Base-by-base conservation (phyloP, 768 basidiomycete species). In the Suillus hirtellus region DNA sequence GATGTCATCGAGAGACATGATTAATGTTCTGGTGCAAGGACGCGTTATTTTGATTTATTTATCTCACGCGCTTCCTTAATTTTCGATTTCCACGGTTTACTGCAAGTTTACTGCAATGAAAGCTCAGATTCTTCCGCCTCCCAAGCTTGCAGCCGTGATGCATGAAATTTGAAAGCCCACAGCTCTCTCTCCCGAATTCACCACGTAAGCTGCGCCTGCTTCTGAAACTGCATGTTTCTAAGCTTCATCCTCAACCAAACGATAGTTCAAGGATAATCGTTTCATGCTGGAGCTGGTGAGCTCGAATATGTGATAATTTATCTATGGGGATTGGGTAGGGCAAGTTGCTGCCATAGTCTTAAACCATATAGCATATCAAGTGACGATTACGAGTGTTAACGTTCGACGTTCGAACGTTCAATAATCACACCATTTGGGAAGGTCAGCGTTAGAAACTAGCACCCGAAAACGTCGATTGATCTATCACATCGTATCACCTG, bases 1-100 rank as follows among this genome's bases (percentile, higher is more conserved):
- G 71, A 89, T 89, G 67, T 81, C 78, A 66, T 83, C 82, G 72
- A 87, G 71, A 44, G 82, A 69, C 72, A 75, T 75, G 69, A 40
- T 40, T 40, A 52, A 31, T 27, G 55, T 59, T 17, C 35, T 12
- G 15, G 34, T 15, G 3, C 5, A 53, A 38, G 56, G 50, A 64
- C 73, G 73, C 71, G 73, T 74, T 76, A 60, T 74, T 73, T 68
- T 60, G 12, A 2, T 11, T 4, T 73, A 46, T 74, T 76, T 37
- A 43, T 56, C 6, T 15, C 44, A 47, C 19, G 31, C 19, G 37
- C 15, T 37, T 37, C 4, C 35, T 27, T 27, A 27, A 27, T 27
- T 2, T 27, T 27, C 2, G 10, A 37, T 37, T 37, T 8, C 10
- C 10, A 37, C 17, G 14, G 15, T 42, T 42, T 17, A 42, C 17